Conservation (phyloP, 2,329 filamentous ascomycete species). For the Paraphoma sp. region DNA sequence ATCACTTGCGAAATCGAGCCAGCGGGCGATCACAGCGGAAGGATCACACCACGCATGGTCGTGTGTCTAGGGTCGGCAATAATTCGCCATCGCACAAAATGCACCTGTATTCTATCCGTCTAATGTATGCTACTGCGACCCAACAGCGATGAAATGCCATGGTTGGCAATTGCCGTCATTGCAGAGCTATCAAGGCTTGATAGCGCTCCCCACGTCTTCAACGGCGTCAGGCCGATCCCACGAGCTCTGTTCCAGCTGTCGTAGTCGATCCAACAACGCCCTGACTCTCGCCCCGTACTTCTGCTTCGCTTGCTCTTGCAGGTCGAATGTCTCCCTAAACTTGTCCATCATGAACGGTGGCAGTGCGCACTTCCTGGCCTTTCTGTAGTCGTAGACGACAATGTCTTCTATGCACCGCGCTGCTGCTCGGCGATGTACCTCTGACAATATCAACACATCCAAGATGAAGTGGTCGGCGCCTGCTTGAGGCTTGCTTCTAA, state of each 20-base stretch:
- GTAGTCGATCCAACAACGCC: constrained; percentile 57
- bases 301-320: constrained; percentile 66
- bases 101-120: not conserved
- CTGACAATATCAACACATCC: constrained; percentile 74
- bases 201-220: constrained; percentile 64
- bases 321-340: constrained; percentile 64
- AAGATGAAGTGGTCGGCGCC: constrained; percentile 63
- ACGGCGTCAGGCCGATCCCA: constrained; percentile 77
- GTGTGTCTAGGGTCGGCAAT: not conserved
- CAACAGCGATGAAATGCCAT: no score
- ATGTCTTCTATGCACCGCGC: constrained; percentile 80
- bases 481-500: constrained; percentile 61
- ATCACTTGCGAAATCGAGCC: constrained; percentile 23
- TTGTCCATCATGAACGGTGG: constrained; percentile 67
- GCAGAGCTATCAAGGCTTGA: constrained; percentile 6
- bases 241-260: constrained; percentile 71
- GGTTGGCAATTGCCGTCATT: no score
- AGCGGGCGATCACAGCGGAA: constrained; percentile 18
- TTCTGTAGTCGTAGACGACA: constrained; percentile 76
- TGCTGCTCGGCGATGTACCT: constrained; percentile 73
- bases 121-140: no score
- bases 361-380: constrained; percentile 63
- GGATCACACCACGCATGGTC: constrained; percentile 21
- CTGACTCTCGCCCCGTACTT: constrained; percentile 61
- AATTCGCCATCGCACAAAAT: not conserved